These are phyloP conservation scores for Dictyostelium intermedium DNA, from an alignment of 78 protist species.

Conservation along the genomic window DNA sequence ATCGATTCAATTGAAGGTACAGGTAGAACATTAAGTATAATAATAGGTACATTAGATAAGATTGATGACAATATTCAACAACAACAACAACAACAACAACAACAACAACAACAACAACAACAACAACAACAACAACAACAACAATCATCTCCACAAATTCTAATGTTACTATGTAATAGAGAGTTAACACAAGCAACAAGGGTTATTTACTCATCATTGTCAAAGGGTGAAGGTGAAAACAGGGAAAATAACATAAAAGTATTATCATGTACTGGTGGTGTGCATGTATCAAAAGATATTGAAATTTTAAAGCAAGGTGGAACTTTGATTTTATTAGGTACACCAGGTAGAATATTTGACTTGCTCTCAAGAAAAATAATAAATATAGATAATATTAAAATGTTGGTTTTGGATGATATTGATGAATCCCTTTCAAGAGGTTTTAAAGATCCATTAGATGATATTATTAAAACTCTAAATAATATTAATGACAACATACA, in stretches of 20 bases:
- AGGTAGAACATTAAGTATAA: not conserved
- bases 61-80: not conserved
- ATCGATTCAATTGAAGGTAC: not conserved
- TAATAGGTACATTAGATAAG: not conserved
- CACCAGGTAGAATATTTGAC: not conserved
- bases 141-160: not conserved
- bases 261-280: not conserved
- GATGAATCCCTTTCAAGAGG: not conserved
- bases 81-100: not conserved
- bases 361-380: not conserved
- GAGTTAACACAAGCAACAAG: not conserved
- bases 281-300: not conserved
- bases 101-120: too few species aligned
- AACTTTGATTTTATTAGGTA: not conserved
- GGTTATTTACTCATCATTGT: not conserved
- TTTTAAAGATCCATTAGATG: not conserved
- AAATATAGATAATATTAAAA: not conserved
- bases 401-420: not conserved
- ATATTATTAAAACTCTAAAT: not conserved
- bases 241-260: not conserved
- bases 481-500: not conserved
- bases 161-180: not conserved
- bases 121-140: not conserved
- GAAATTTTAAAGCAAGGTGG: not conserved
- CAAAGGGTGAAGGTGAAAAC: too few species aligned